Evolutionary conservation across 768 basidiomycete species (phyloP).

Genomic region (Gloeostereum incarnatum): DNA sequence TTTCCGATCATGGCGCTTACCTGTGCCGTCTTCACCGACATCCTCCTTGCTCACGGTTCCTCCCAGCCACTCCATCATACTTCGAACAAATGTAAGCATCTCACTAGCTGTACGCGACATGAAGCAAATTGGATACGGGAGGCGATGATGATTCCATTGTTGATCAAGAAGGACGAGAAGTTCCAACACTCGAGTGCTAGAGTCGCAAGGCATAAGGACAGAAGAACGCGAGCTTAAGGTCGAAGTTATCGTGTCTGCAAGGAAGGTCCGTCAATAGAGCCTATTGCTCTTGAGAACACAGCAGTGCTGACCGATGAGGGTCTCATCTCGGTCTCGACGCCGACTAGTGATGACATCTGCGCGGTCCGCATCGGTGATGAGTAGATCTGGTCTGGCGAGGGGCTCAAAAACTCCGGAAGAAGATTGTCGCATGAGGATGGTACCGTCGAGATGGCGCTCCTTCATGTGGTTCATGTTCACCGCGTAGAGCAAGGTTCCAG

Average conservation of each 20-base stretch:
- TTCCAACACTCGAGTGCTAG: slow-evolving; percentile 91
- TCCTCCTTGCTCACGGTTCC: slow-evolving; percentile 92
- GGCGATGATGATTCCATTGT: slow-evolving; percentile 88
- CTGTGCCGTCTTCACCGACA: slow-evolving; percentile 67
- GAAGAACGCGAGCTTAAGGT: slow-evolving; percentile 77
- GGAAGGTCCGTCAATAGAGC: not conserved
- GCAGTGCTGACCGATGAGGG: slow-evolving; percentile 59
- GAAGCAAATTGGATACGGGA: slow-evolving; percentile 87
- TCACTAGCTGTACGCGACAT: slow-evolving; percentile 85
- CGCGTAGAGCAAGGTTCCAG: slow-evolving; percentile 92
- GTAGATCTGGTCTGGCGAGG: slow-evolving; percentile 79
- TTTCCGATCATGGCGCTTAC: slow-evolving; percentile 38
- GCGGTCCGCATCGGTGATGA: slow-evolving; percentile 90
- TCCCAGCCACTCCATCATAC: slow-evolving; percentile 99
- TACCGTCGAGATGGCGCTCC: slow-evolving; percentile 92
- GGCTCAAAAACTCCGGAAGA: slow-evolving; percentile 80
- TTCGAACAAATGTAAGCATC: slow-evolving; percentile 88
- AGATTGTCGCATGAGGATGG: slow-evolving; percentile 69
- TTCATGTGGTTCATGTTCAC: slow-evolving; percentile 94
- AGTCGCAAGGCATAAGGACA: slow-evolving; percentile 85
- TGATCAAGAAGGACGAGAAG: slow-evolving; percentile 94
- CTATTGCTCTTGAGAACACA: too few relatives aligned
- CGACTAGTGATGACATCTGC: slow-evolving; percentile 78
- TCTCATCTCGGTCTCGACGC: slow-evolving; percentile 83
- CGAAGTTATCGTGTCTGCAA: slow-evolving; percentile 75